Evolutionary conservation across 139 green algal genomes (phyloP).

Genomic region (Gonium pectorale): DNA sequence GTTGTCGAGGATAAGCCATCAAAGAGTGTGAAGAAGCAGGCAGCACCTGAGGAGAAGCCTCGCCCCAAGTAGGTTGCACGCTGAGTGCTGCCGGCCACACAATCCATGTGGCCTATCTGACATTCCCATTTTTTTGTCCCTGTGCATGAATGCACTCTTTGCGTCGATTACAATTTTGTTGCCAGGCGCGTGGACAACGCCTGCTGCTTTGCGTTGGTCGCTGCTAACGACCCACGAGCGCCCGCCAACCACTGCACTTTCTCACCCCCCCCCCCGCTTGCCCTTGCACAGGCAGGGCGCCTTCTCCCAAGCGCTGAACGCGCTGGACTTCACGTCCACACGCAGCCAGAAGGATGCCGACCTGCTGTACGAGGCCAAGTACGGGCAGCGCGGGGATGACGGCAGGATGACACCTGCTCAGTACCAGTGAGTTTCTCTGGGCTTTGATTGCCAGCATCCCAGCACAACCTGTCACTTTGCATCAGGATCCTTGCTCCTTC

Average conservation of each 20-base stretch:
- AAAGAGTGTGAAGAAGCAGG: conserved; percentile 1
- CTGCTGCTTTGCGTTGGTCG: neutral
- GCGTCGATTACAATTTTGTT: no score
- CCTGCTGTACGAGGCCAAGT: conserved; percentile 80
- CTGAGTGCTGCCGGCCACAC: neutral
- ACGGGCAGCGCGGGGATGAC: conserved; percentile 60
- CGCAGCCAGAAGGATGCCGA: conserved; percentile 68
- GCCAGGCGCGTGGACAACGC: no score
- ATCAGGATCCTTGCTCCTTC: no score
- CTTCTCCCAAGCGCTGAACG: conserved; percentile 44
- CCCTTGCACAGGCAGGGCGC: conserved; percentile 6
- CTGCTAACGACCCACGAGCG: neutral
- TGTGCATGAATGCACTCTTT: no score
- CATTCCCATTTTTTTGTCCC: neutral
- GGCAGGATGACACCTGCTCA: conserved; percentile 71
- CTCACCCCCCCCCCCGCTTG: neutral
- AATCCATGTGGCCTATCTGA: neutral
- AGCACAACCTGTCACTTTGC: no score
- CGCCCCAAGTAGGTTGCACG: neutral
- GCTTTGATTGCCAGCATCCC: no score
- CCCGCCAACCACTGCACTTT: neutral
- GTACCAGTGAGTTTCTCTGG: conserved; percentile 51
- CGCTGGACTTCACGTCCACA: conserved; percentile 74
- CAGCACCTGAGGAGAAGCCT: neutral
- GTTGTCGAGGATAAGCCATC: conserved; percentile 37